Conservation (phyloP, 441 rosid genomes). For the Breynia disticha region DNA sequence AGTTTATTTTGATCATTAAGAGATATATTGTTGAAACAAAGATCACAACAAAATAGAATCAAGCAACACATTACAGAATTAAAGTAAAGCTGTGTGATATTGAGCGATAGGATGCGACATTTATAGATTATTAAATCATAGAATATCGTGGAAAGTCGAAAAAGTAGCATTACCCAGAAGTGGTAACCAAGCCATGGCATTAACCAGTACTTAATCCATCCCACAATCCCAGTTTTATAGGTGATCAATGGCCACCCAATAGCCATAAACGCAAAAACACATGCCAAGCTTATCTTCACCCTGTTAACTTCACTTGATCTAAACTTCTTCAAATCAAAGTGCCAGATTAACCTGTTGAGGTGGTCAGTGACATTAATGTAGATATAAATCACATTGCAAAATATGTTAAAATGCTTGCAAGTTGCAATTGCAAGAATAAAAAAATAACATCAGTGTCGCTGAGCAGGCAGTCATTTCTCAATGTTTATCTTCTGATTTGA, state of each 20-base stretch:
- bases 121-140: background rate
- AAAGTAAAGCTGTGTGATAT: too few species aligned
- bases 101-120: background rate
- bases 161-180: conserved; percentile 63
- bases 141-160: background rate
- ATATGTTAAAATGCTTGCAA: background rate
- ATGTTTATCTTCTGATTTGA: background rate
- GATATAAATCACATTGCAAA: conserved; percentile 6
- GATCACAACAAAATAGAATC: too few species aligned
- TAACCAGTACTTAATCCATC: conserved; percentile 88
- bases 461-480: background rate
- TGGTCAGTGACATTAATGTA: conserved; percentile 11
- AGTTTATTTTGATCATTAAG: too few species aligned
- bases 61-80: too few species aligned
- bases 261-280: conserved; percentile 83
- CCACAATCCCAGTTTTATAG: conserved; percentile 60
- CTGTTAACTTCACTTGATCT: conserved; percentile 67
- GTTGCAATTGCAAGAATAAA: background rate
- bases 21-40: too few species aligned
- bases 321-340: conserved; percentile 72
- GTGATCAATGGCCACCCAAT: conserved; percentile 89
- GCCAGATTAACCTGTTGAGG: conserved; percentile 63
- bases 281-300: conserved; percentile 87
- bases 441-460: background rate
- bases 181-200: conserved; percentile 97